Base-by-base conservation (phyloP, 495 filamentous ascomycete species). In the Aspergillus saccharolyticus region DNA sequence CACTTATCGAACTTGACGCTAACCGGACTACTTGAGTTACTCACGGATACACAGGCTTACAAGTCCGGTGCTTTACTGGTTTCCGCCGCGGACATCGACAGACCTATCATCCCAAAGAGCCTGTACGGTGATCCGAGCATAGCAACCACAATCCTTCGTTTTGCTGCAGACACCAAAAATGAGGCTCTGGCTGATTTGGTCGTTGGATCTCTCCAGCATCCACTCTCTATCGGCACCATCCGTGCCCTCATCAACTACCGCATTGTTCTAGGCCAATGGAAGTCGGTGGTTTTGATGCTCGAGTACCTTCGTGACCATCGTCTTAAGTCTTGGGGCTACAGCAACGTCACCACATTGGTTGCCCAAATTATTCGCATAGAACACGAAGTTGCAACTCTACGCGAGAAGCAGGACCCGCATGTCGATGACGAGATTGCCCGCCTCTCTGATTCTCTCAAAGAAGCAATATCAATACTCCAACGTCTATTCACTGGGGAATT, bases 31-130 rank as follows among this genome's bases (percentile, higher is more conserved):
- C 68, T 88, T 33, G 80, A 85, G 55, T 62, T 86, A 15, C 66
- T 74, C n/a, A 79, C 78, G 0, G 66, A 72, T 6, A 65, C 73
- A 17, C 73, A 73, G 54, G 64, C 74, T 0, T 79, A 67, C 58
- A 66, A 75, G 7, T 73, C 86, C 45, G 85, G 80, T 16, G 67
- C 75, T 17, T 84, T 78, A 78, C 68, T 88, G 8, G 66, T 88
- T 0, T 76, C 76, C 57, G 77, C 76, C 10, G 57, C 77, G 28
- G 82, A 83, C 50, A 54, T 83, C 2, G 84, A 87, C 63, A 84
- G 82, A 5, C 82, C 82, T 22, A 22, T 80, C 0, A 80, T 88
- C n/a, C 66, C 74, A 44, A 54, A 58, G 6, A 59, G 57, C 21
- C 55, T 74, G 28, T 88, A 86, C 60, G 60, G 65, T 1, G 63